Evolutionary conservation across 2,329 filamentous ascomycete genomes (phyloP).

Genomic region (Fusarium sp.): DNA sequence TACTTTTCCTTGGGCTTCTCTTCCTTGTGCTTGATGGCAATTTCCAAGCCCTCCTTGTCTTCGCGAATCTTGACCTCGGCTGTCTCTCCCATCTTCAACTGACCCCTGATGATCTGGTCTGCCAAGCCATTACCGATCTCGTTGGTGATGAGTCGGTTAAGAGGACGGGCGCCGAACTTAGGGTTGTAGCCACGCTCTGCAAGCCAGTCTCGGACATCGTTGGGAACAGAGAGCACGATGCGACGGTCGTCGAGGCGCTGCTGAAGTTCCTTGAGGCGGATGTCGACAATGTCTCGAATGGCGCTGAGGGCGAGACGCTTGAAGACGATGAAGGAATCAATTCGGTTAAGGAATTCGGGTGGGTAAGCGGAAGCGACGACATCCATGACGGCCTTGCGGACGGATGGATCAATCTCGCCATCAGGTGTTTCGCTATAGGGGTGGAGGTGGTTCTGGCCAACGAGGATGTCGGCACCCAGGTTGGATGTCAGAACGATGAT

Average conservation of each 20-base stretch:
- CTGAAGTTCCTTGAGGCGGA: slow-evolving; percentile 87
- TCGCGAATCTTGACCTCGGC: slow-evolving; percentile 77
- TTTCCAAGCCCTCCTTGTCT: slow-evolving; percentile 68
- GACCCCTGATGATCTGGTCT: slow-evolving; percentile 89
- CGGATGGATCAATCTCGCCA: slow-evolving; percentile 77
- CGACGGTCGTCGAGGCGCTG: slow-evolving; percentile 84
- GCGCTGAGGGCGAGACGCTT: slow-evolving; percentile 83
- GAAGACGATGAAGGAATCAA: slow-evolving; percentile 98
- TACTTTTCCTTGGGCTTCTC: slow-evolving; percentile 34
- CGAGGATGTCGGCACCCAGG: slow-evolving; percentile 89
- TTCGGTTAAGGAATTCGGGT: slow-evolving; percentile 95
- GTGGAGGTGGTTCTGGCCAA: slow-evolving; percentile 75
- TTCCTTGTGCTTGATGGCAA: slow-evolving; percentile 50
- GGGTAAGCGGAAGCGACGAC: slow-evolving; percentile 80
- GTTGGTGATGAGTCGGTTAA: slow-evolving; percentile 90
- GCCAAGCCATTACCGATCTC: slow-evolving; percentile 90
- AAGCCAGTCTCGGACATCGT: slow-evolving; percentile 84
- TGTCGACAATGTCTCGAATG: slow-evolving; percentile 92
- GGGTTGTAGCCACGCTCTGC: slow-evolving; percentile 92
- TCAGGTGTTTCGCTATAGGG: slow-evolving; percentile 71
- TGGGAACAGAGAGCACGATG: slow-evolving; percentile 78
- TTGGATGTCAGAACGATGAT: slow-evolving; percentile 98
- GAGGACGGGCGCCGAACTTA: slow-evolving; percentile 87
- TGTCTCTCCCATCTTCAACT: slow-evolving; percentile 79
- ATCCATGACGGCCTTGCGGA: slow-evolving; percentile 87